Evolutionary conservation across 129 eudicot genomes (phyloP), one percentile per base, ranked within the genome.

Genomic region (Apium graveolens): DNA sequence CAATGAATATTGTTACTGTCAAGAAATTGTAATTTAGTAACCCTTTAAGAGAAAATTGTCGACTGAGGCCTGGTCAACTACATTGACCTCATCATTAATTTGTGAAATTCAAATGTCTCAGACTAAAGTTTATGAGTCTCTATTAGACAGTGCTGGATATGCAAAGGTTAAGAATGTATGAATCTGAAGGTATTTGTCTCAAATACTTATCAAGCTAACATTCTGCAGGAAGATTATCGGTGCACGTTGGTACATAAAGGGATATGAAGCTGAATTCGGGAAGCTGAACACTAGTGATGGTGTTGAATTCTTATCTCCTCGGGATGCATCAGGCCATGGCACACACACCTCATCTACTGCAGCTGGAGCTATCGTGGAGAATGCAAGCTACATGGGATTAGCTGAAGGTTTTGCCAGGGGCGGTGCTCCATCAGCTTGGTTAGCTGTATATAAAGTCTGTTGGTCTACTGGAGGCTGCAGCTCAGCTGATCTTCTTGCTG

Each of bases 301-400:
- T 32, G 48, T 72, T 10, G 92, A 89, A 37, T 84, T 69, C 31
- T 35, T 84, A 39, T 89, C 92, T 29, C 82, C 90, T 5, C 86
- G 86, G 34, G 93, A 89, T 77, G 84, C 84, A 7, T 43, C 70
- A 24, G 94, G 91, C 45, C 94, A 89, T 60, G 94, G 94, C 21
- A 87, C 88, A 7, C 91, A 89, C 88, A 87, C 91, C 8, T 80
- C 91, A 42, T 89, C 94, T 5, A 89, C 85, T 6, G 94, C 86
- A 17, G 81, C 85, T 38, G 91, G 88, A 17, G 75, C 73, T 32
- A 21, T 32, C 7, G 84, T 89, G 31, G 39, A 63, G 21, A 77
- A 81, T 60, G 85, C 87, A 41, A 79, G 70, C 65, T 77, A 87
- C 49, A 39, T 82, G 14, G 90, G 89, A 31, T 73, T 79, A 34